Base-by-base conservation (phyloP, 176 grass and related monocot genomes). In the Ensete glaucum region DNA sequence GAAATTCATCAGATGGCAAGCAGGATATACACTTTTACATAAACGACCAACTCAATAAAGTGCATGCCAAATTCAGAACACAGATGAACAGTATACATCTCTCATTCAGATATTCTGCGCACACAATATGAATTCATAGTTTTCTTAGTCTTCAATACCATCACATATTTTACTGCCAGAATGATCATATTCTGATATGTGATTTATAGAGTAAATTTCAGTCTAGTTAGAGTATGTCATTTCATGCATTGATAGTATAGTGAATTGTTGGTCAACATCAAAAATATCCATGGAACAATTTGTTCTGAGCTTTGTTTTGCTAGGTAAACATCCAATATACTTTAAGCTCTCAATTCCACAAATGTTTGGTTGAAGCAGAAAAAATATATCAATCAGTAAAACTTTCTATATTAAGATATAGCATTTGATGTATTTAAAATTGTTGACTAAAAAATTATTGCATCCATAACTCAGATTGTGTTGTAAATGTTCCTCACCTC, bases 401-500 rank as follows among this genome's bases (percentile, higher is more conserved):
- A 34, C 50, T 22, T 23, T 53, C 50, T 22, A 72, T 17, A n/a
- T 17, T 16, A 60, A 6, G 11, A 53, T 21, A 23, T 23, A 9
- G 9, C 9, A 7, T 72, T 53, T 21, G 50, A 23, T 52, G 20
- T 13, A 53, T 19, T 53, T 72, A 53, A 15, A 27, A 14, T 56
- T 74, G 23, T 58, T 55, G 11, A 54, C 72, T 17, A 27, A 53
- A 27, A 53, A 43, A 72, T 22, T 11, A 50, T 52, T 0, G 22
- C 12, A 72, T 72, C 3, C 21, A 10, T 2, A 53, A 53, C 2
- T 11, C 17, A 23, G 12, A 3, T 14, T 12, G n/a, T 2, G 53
- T 12, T 72, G 17, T 22, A 56, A 22, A 53, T 74, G 72, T 25
- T 55, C 83, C 84, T 90, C 82, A 94, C 95, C 95, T 91, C 76